A percentile compares a stretch with the other conserved stretches of the same genome.
phyloP scores from a whole-genome alignment of 768 basidiomycete species.

The Lentinula sp. region DNA sequence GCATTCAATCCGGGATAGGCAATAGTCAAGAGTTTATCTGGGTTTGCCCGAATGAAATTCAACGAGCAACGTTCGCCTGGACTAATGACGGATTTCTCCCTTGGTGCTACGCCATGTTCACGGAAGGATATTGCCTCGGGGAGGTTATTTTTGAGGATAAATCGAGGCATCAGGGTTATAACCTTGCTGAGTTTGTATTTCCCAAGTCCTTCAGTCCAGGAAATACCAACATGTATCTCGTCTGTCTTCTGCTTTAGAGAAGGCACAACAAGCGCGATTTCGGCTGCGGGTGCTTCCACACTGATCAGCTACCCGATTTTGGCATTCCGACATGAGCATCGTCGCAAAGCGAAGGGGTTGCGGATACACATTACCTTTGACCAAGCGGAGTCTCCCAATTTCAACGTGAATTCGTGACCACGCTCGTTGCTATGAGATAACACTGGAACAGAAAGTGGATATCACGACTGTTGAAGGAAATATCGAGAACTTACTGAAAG shows the following conservation, averaged over 20 bases:
- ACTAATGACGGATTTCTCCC: constrained; percentile 52
- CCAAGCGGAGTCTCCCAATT: constrained; percentile 79
- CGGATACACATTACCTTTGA: constrained; percentile 56
- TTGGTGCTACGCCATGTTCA: constrained; percentile 71
- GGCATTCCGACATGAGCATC: not conserved
- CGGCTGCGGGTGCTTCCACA: constrained; percentile 89
- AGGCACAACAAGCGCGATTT: constrained; percentile 71
- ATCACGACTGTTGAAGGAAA: not conserved
- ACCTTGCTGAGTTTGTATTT: constrained; percentile 97
- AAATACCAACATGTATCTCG: constrained; percentile 78
- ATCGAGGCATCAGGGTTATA: constrained; percentile 86
- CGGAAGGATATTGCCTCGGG: constrained; percentile 67
- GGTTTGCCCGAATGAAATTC: constrained; percentile 56
- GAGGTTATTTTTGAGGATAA: constrained; percentile 82
- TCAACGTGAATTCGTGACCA: constrained; percentile 80
- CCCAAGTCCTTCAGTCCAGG: constrained; percentile 91
- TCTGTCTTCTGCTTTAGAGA: constrained; percentile 57
- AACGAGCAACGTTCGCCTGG: constrained; percentile 68
- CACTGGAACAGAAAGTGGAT: constrained; percentile 39
- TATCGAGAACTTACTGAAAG: constrained; percentile 64
- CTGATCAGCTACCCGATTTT: constrained; percentile 54
- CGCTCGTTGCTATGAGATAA: constrained; percentile 77
- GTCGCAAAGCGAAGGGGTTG: not conserved
- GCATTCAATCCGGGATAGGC: constrained; percentile 83
- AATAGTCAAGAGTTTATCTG: constrained; percentile 73